Percentiles rank a stretch among this genome's conserved stretches.
Evolutionary conservation across 2,329 filamentous ascomycete species (phyloP).

Genomic region (Pseudogymnoascus verrucosus): DNA sequence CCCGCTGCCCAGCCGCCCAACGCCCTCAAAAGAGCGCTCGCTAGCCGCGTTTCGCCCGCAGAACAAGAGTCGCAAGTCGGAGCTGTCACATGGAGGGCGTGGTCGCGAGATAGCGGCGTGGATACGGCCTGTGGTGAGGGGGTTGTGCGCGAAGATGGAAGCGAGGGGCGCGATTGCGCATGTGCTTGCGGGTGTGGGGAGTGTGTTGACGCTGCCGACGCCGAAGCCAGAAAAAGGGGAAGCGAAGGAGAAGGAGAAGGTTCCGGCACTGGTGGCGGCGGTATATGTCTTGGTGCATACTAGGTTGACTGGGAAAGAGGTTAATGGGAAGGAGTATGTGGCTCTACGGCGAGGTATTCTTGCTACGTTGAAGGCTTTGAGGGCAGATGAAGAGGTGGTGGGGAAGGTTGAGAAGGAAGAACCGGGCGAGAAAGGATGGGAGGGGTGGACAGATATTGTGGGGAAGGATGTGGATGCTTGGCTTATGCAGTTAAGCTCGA

Average conservation of each 20-base stretch:
- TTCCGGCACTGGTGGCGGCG: constrained; percentile 49
- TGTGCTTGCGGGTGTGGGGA: constrained; percentile 65
- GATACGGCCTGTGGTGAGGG: constrained; percentile 61
- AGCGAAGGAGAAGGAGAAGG: constrained; percentile 37
- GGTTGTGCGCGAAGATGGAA: constrained; percentile 54
- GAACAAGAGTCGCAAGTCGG: constrained; percentile 17
- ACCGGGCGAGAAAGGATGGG: constrained; percentile 42
- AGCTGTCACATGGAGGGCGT: constrained; percentile 18
- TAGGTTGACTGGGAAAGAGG: constrained; percentile 33
- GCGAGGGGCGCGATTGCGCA: constrained; percentile 60
- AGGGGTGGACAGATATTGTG: constrained; percentile 42
- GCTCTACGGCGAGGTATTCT: constrained; percentile 41
- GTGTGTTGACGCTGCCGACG: constrained; percentile 28
- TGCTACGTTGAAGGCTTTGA: constrained; percentile 32
- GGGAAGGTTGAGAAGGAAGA: constrained; percentile 37
- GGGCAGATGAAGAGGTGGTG: constrained; percentile 32
- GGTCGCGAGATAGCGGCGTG: constrained; percentile 45
- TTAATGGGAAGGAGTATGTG: constrained; percentile 37
- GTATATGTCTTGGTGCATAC: constrained; percentile 53
- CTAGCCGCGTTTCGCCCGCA: constrained; percentile 32
- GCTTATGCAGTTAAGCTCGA: constrained; percentile 45
- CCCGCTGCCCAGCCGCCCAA: constrained; percentile 24
- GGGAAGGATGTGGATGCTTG: constrained; percentile 53
- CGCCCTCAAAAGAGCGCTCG: constrained; percentile 40
- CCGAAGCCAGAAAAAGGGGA: constrained; percentile 12